Base-by-base conservation (phyloP, 345 rosid genomes). In the Dipteronia sinensis region DNA sequence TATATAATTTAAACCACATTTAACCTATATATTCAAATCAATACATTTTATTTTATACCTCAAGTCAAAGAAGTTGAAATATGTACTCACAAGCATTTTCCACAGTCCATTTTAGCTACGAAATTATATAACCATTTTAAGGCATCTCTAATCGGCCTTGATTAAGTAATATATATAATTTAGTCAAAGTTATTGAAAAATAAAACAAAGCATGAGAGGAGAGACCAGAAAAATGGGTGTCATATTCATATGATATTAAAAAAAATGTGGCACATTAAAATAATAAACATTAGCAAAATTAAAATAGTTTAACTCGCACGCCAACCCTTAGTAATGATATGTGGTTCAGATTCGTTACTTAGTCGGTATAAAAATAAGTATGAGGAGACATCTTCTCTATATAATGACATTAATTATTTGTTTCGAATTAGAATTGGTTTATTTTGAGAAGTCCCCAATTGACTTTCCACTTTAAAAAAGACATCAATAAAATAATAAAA, bases 181-280 rank as follows among this genome's bases (percentile, higher is more conserved):
- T 42, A 47, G 66, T 72, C 66, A 72, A 72, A 72, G 42, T 49
- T 10, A 56, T 56, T 72, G 20, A 72, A 58, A 49, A 29, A 27
- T 19, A 29, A 2, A 40, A 22, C 22, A 40, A 59, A 61, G 62
- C 55, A 61, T 15, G 38, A 73, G 13, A 67, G 13, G 40, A 73
- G 67, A 67, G 12, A 53, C 76, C 76, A 12, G 55, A 61, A 73
- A 49, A 59, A 23, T 53, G 34, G 65, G 27, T 1, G 20, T 1
- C 38, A 12, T 47, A 49, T 69, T 49, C 19, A 12, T 49, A 3
- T 49, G 16, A 34, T 34, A 34, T 34, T 0, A 34, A 34, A 4
- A 49, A 25, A 38, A 16, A 19, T 65, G 44, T 6, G 44, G 44
- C 44, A 7, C 44, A 6, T 42, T 42, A 42, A 42, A 42, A 42